Conservation (phyloP, 148 eudicot genomes). For the Vaccinium corymbosum region DNA sequence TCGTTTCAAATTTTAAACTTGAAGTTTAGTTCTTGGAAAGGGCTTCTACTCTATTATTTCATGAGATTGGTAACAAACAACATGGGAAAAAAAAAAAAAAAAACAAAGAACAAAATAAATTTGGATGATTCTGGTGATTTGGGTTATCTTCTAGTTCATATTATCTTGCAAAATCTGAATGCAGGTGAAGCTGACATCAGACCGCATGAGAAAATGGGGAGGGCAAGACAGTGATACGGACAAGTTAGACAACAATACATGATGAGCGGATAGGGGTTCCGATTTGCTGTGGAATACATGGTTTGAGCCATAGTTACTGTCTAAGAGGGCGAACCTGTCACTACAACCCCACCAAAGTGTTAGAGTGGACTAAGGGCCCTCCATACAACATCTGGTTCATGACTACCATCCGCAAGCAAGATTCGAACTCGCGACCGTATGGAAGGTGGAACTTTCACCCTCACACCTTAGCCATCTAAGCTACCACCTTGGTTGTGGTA, state of each 20-base stretch:
- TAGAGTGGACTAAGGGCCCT: too few relatives aligned
- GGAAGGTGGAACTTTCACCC: too few relatives aligned
- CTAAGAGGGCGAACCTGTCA: too few relatives aligned
- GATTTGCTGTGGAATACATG: too few relatives aligned
- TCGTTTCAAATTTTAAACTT: neutral
- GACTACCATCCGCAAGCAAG: too few relatives aligned
- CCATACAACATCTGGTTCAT: too few relatives aligned
- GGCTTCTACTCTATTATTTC: neutral
- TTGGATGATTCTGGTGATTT: neutral
- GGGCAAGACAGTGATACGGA: conserved; percentile 39
- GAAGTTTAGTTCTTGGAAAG: neutral
- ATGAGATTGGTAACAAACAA: neutral
- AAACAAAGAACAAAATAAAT: neutral
- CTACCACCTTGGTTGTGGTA: neutral
- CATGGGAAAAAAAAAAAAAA: neutral
- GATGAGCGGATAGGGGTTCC: neutral
- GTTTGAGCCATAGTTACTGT: too few relatives aligned
- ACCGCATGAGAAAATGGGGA: conserved; percentile 71
- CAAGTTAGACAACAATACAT: conserved; percentile 6
- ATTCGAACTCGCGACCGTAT: too few relatives aligned
- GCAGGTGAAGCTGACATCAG: conserved; percentile 66
- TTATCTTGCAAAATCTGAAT: neutral
- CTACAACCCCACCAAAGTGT: too few relatives aligned
- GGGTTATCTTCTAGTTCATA: too few relatives aligned
- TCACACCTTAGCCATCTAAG: too few relatives aligned